These are phyloP conservation scores for Nicotiana paniculata DNA, from an alignment of 257 asterid species.

Conservation along the genomic window DNA sequence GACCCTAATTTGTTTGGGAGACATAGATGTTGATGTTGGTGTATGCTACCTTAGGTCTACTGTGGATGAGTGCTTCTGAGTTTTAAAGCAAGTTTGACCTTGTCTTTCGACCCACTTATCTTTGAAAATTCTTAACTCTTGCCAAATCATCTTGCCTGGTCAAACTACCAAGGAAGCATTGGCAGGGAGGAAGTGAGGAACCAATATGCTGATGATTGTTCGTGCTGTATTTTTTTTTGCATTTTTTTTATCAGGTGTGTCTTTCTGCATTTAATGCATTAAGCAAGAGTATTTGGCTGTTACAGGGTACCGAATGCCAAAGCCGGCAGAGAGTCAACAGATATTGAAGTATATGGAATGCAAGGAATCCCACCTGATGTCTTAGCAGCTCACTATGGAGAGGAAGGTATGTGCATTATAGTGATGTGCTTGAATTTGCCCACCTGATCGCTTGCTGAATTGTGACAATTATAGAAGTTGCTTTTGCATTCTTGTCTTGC, in stretches of 20 bases:
- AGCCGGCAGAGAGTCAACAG: conserved; percentile 87
- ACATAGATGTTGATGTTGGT: not conserved
- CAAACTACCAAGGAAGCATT: no score
- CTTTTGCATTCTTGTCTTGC: not conserved
- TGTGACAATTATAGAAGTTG: not conserved
- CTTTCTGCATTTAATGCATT: not conserved
- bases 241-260: no score
- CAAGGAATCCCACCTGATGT: conserved; percentile 92
- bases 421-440: not conserved
- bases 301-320: conserved; percentile 94
- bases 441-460: no score
- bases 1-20: not conserved
- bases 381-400: conserved; percentile 87
- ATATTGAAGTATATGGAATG: conserved; percentile 94
- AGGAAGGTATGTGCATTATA: conserved; percentile 51
- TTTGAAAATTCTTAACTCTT: not conserved
- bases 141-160: not conserved
- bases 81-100: not conserved
- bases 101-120: not conserved
- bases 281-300: not conserved
- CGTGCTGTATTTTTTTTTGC: no score
- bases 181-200: no score
- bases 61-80: not conserved
- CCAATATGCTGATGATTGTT: no score
- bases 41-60: no score